Evolutionary conservation across 192 early-diverging fungal genomes (phyloP).

Genomic region (Rhizophagus prolifer): DNA sequence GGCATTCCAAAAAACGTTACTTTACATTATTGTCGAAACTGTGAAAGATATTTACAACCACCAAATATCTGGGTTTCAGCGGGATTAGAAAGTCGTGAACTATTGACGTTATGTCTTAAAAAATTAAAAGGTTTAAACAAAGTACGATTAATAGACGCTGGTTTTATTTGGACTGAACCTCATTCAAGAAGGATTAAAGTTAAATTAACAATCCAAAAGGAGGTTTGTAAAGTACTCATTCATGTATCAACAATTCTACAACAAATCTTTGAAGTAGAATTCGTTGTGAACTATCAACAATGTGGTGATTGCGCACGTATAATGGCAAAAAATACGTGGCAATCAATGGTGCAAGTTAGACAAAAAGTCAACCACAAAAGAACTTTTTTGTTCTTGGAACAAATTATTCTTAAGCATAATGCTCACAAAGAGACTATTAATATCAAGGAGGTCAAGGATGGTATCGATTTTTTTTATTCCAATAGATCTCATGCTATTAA

Average conservation of each 20-base stretch:
- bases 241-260: constrained; percentile 87
- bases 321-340: constrained; percentile 98
- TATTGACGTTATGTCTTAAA: constrained; percentile 90
- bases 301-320: constrained; percentile 94
- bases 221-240: constrained; percentile 49
- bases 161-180: constrained; percentile 97
- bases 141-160: constrained; percentile 94
- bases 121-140: constrained; percentile 88
- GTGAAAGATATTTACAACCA: constrained; percentile 96
- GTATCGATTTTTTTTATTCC: constrained; percentile 95
- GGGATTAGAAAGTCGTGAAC: constrained; percentile 86
- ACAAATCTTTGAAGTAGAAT: constrained; percentile 96
- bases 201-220: constrained; percentile 98
- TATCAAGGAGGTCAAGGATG: constrained; percentile 95
- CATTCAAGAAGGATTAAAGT: constrained; percentile 90
- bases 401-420: constrained; percentile 97
- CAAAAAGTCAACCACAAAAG: constrained; percentile 98
- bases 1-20: constrained; percentile 97
- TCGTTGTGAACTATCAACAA: constrained; percentile 85
- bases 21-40: constrained; percentile 94
- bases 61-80: constrained; percentile 88
- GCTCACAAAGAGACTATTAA: constrained; percentile 97
- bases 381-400: constrained; percentile 97
- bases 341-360: constrained; percentile 94
- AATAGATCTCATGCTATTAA: constrained; percentile 87